A percentile compares a stretch with the other conserved stretches of the same genome.
Conservation (phyloP, 2,329 filamentous ascomycete species). For the Amylocarpus encephaloides region DNA sequence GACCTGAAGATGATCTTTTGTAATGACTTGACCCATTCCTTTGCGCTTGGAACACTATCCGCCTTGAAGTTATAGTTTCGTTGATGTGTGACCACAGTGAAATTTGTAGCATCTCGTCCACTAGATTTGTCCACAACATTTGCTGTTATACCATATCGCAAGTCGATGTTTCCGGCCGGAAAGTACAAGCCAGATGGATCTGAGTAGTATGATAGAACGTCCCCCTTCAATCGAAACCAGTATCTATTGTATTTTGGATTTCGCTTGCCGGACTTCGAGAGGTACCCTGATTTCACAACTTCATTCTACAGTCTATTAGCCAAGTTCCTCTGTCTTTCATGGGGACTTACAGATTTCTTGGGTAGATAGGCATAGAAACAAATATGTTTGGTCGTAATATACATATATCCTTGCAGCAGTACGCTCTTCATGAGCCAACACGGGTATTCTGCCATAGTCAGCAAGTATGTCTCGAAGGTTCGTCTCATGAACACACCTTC, state of each 20-base stretch:
- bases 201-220: constrained; percentile 84
- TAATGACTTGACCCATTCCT: constrained; percentile 92
- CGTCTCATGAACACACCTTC: constrained; percentile 47
- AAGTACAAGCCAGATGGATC: constrained; percentile 85
- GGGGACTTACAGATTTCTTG: constrained; percentile 67
- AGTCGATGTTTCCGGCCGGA: constrained; percentile 82
- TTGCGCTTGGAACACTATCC: constrained; percentile 80
- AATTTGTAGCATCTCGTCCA: constrained; percentile 65
- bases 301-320: constrained; percentile 48
- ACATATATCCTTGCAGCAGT: constrained; percentile 89
- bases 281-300: constrained; percentile 77
- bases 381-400: constrained; percentile 86
- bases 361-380: constrained; percentile 98
- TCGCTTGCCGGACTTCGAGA: constrained; percentile 81
- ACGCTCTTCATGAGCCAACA: constrained; percentile 92
- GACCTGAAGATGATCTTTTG: constrained; percentile 94
- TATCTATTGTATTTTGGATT: constrained; percentile 85
- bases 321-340: neutral
- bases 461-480: constrained; percentile 3
- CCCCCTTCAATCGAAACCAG: constrained; percentile 89
- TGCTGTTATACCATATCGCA: constrained; percentile 88
- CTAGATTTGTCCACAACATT: constrained; percentile 66
- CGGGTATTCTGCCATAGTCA: constrained; percentile 62
- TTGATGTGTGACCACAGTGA: constrained; percentile 75
- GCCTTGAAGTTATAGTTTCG: constrained; percentile 83